Evolutionary conservation across 1,284 basidiomycete species (phyloP), one percentile per base, ranked within the genome.

Genomic region (Lentinula novae-zelandiae): DNA sequence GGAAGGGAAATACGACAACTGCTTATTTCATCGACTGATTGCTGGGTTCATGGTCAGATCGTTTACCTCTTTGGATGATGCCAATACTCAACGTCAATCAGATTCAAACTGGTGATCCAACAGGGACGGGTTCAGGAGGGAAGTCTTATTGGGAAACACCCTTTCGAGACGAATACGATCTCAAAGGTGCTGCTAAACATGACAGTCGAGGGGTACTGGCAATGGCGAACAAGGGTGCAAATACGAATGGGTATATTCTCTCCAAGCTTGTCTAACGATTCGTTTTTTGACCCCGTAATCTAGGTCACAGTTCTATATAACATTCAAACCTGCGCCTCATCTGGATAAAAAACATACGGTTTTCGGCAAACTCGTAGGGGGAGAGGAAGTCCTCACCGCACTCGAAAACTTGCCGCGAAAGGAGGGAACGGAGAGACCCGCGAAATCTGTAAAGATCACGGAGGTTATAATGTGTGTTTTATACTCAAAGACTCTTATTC

Each of bases 101-200:
- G 92, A 85, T 95, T 33, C 95, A 98, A 83, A 95, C 95, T 1
- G 96, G 96, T 51, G 96, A 99, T 73, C 96, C 96, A 2, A 96
- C 94, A 0, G 96, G 97, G 0, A 99, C 96, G 1, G 96, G 97
- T 0, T 79, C 91, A 33, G 97, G 96, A 3, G 96, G 96, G 5
- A 80, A 92, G 69, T 95, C 93, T n/a, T 89, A 87, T 70, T 99
- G 96, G 96, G 95, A 92, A 3, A 92, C 90, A 27, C 91, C 93
- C 5, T 99, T 99, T 76, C 83, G 95, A 60, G 96, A 99, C 70
- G 96, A 98, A 75, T 86, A 91, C 68, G 87, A 90, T 68, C 72
- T 92, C 64, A 95, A 93, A 71, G 87, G 87, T 53, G 93, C 94
- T 1, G 92, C 86, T 20, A 90, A 89, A 72, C 94, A 96, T 68